These are phyloP conservation scores for Berberis vulgaris DNA, from an alignment of 164 flowering plant genomes.

Conservation along the genomic window DNA sequence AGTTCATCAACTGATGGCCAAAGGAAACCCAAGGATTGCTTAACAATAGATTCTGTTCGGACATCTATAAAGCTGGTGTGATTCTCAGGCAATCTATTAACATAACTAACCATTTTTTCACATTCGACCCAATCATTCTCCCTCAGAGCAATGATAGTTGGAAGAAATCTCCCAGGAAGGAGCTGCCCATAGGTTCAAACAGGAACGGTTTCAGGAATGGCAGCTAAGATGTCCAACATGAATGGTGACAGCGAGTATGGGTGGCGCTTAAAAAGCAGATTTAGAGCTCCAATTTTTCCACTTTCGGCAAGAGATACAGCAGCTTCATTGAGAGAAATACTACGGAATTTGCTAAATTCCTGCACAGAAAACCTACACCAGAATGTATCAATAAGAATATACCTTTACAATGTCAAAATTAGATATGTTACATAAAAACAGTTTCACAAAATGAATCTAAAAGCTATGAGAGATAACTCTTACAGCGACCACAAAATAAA, in stretches of 20 bases:
- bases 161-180: constrained; percentile 88
- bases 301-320: constrained; percentile 69
- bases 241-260: constrained; percentile 68
- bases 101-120: constrained; percentile 42
- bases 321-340: constrained; percentile 54
- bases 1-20: constrained; percentile 82
- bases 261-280: constrained; percentile 93
- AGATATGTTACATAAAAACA: not conserved
- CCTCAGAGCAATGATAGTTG: constrained; percentile 46
- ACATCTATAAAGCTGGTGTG: constrained; percentile 16
- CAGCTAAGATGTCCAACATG: constrained; percentile 62
- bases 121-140: constrained; percentile 97
- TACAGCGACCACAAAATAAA: too few relatives aligned
- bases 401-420: not conserved
- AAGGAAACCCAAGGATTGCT: constrained; percentile 34
- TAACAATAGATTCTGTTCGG: constrained; percentile 67
- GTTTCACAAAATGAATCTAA: too few relatives aligned
- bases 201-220: constrained; percentile 93
- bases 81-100: constrained; percentile 27
- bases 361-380: constrained; percentile 72
- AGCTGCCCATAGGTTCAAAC: constrained; percentile 82
- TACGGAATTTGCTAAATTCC: constrained; percentile 73
- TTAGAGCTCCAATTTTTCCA: constrained; percentile 95
- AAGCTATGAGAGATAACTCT: too few relatives aligned
- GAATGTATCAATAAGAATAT: constrained; percentile 32